phyloP scores from a whole-genome alignment of 768 basidiomycete species.

The Xerocomellus dryophilus region DNA sequence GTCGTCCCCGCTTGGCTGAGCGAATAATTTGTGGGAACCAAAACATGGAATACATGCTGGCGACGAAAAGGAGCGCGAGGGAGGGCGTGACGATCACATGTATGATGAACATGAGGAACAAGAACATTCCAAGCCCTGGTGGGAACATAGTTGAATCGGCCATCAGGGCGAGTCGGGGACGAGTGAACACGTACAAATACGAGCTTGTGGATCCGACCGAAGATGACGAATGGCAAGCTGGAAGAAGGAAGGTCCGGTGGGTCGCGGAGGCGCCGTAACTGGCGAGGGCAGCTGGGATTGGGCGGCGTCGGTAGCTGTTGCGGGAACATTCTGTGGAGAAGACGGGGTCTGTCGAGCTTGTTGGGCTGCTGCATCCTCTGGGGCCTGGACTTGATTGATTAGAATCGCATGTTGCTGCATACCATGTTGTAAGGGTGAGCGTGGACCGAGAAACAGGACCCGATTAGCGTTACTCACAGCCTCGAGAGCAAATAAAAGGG shows the following conservation, averaged over 20 bases:
- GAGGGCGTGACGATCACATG: slow-evolving; percentile 69
- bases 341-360: slow-evolving; percentile 18
- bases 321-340: slow-evolving; percentile 1
- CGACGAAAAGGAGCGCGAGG: slow-evolving; percentile 63
- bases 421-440: background rate
- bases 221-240: slow-evolving; percentile 57
- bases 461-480: slow-evolving; percentile 51
- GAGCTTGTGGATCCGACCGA: slow-evolving; percentile 66
- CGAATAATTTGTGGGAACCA: slow-evolving; percentile 87
- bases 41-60: slow-evolving; percentile 68
- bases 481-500: slow-evolving; percentile 77
- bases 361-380: slow-evolving; percentile 54
- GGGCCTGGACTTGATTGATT: slow-evolving; percentile 79
- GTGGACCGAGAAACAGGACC: background rate
- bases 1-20: slow-evolving; percentile 65
- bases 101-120: slow-evolving; percentile 70
- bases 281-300: slow-evolving; percentile 24
- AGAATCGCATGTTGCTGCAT: slow-evolving; percentile 78
- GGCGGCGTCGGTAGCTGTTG: slow-evolving; percentile 5
- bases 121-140: slow-evolving; percentile 62
- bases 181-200: slow-evolving; percentile 52
- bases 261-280: slow-evolving; percentile 14
- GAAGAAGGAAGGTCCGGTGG: slow-evolving; percentile 32
- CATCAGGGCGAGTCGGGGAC: background rate
- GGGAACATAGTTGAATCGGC: slow-evolving; percentile 1